Evolutionary conservation across 2,329 filamentous ascomycete species (phyloP), one percentile per base, ranked within the genome.

Genomic region (Pseudogymnoascus sp.): DNA sequence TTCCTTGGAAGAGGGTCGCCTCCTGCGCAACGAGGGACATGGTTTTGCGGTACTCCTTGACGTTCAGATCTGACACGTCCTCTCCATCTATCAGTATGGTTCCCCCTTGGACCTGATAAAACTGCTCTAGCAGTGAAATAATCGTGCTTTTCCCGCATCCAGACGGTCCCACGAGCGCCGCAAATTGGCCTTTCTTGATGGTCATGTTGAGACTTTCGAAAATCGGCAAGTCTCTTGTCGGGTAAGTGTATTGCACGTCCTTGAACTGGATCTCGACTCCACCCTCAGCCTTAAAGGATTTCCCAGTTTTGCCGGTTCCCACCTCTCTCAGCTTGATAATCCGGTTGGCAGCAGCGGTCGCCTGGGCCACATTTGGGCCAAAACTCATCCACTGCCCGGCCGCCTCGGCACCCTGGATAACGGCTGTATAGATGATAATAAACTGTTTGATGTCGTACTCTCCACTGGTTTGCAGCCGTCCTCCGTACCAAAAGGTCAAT

Each of bases 1-100:
- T 84, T 11, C 81, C 79, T 70, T 86, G 84, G 68, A 89, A 91
- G 0, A 92, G 78, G 0, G 85, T 86, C 7, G 89, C 81, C 70
- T 92, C 88, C 72, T 92, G 89, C 3, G 87, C 84, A 0, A 92
- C 89, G 0, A 92, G 79, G 1, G 87, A 86, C 11, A 92, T 77
- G 36, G 83, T 74, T 61, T 79, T 78, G 39, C 89, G 82, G 70
- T 90, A 90, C 16, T 79, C 74, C 63, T 79, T 79, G 0, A 87
- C 78, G 61, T 86, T 82, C 59, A 90, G 70, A 1, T 77, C 70
- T 1, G 76, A 71, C 43, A 92, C 83, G 66, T 87, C 79, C 58
- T 77, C 76, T 4, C 79, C 83, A 69, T 89, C 86, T 70, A 85
- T 82, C 0, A 86, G 75, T 60, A 94, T 86, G 4, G 77, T 75